These are phyloP conservation scores for Xerocomus brunneocitrinus DNA, from an alignment of 768 basidiomycete genomes.

Conservation along the genomic window DNA sequence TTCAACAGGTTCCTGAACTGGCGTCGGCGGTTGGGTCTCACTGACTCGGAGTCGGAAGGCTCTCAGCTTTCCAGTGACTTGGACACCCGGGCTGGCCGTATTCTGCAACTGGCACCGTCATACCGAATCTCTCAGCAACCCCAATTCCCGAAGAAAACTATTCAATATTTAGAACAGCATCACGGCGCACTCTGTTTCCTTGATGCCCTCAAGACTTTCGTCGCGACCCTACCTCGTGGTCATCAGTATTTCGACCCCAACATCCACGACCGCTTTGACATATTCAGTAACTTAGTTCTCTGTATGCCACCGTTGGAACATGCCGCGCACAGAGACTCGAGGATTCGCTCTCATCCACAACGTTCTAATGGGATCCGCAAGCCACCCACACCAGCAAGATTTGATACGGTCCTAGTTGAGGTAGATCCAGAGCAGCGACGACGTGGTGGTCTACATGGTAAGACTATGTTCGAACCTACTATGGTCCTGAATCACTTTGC, in stretches of 20 bases:
- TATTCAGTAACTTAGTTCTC: background rate
- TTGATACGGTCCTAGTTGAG: background rate
- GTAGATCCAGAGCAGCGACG: background rate
- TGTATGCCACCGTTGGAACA: background rate
- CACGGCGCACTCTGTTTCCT: background rate
- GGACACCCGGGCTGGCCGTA: no score
- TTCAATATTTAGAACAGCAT: background rate
- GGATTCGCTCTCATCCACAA: background rate
- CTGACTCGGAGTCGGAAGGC: no score
- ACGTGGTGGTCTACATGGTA: background rate
- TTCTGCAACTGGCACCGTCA: no score
- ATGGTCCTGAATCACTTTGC: background rate
- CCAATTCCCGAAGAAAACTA: background rate
- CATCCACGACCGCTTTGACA: background rate
- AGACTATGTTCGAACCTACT: background rate
- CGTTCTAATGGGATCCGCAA: background rate
- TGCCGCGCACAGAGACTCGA: background rate
- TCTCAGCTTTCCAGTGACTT: no score
- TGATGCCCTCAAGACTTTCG: background rate
- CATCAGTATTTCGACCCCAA: background rate
- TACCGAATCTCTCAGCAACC: background rate
- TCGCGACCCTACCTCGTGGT: background rate
- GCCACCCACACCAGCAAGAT: background rate
- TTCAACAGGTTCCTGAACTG: no score
- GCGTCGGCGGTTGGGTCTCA: no score